phyloP scores from a whole-genome alignment of 2,329 filamentous ascomycete species.

The Fusarium nelsonii region DNA sequence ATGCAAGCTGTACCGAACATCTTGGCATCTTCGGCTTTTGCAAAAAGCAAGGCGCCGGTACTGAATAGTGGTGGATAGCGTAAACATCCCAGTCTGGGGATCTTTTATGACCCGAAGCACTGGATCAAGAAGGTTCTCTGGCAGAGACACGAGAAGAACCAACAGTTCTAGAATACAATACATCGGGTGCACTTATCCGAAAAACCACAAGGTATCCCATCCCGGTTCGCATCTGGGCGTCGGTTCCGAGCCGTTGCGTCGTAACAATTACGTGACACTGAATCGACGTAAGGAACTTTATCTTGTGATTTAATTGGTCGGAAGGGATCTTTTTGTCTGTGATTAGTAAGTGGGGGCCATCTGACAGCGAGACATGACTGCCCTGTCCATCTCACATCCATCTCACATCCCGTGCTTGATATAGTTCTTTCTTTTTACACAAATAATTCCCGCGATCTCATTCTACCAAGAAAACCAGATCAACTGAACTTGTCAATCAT shows the following conservation, averaged over 20 bases:
- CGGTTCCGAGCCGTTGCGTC: not conserved
- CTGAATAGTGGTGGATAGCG: not conserved
- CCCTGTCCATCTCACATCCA: not conserved
- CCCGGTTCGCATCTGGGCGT: no score
- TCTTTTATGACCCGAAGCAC: not conserved
- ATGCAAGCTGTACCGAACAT: not conserved
- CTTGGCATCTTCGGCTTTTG: not conserved
- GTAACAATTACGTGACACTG: not conserved
- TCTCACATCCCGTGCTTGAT: not conserved
- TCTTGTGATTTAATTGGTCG: not conserved
- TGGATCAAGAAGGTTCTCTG: not conserved
- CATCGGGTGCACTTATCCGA: not conserved
- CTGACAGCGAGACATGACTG: not conserved
- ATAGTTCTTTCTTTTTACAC: not conserved
- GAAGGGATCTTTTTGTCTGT: not conserved
- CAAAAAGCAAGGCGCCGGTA: not conserved
- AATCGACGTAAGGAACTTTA: conserved; percentile 12
- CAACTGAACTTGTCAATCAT: not conserved
- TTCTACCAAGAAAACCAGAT: not conserved
- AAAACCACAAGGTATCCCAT: not conserved
- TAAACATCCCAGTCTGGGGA: not conserved
- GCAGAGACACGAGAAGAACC: not conserved
- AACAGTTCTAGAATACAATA: not conserved
- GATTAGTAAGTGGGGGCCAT: not conserved
- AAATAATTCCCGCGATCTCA: not conserved